Percentiles rank a stretch among this genome's conserved stretches.
Evolutionary conservation across 495 filamentous ascomycete species (phyloP).

Genomic region (Penicillium angulare): DNA sequence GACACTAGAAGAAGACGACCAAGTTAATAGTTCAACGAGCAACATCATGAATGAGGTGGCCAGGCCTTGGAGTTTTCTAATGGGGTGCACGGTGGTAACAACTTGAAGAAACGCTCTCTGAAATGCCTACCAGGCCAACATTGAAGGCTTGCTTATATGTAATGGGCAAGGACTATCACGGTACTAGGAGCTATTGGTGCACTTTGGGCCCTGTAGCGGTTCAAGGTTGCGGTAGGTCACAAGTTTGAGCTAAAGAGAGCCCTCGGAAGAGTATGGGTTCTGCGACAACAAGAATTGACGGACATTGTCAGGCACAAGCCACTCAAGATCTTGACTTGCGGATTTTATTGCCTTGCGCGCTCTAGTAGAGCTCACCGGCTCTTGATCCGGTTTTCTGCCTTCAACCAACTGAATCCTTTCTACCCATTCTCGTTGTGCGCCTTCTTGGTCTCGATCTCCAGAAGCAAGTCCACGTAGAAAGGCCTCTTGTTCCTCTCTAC

Average conservation of each 20-base stretch:
- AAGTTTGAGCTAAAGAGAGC: not conserved
- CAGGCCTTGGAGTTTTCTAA: no score
- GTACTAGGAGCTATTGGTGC: no score
- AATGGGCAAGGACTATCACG: no score
- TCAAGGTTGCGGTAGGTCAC: no score
- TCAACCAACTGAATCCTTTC: constrained; percentile 67
- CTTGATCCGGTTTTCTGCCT: constrained; percentile 51
- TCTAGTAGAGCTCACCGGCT: constrained; percentile 73
- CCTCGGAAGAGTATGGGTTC: constrained; percentile 29
- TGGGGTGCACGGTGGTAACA: no score
- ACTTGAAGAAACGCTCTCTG: no score
- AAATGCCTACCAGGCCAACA: no score
- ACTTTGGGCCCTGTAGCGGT: no score
- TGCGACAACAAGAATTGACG: constrained; percentile 53
- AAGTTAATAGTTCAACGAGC: no score
- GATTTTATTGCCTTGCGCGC: constrained; percentile 62
- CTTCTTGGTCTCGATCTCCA: constrained; percentile 53
- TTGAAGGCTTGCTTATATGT: no score
- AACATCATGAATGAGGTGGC: no score
- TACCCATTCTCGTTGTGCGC: constrained; percentile 66
- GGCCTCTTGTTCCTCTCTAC: constrained; percentile 53
- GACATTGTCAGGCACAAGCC: constrained; percentile 64
- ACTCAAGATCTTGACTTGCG: constrained; percentile 54
- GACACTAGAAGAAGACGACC: no score
- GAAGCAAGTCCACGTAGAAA: constrained; percentile 54